phyloP scores from a whole-genome alignment of 2,329 filamentous ascomycete species.

The Akanthomyces dipterigenus region DNA sequence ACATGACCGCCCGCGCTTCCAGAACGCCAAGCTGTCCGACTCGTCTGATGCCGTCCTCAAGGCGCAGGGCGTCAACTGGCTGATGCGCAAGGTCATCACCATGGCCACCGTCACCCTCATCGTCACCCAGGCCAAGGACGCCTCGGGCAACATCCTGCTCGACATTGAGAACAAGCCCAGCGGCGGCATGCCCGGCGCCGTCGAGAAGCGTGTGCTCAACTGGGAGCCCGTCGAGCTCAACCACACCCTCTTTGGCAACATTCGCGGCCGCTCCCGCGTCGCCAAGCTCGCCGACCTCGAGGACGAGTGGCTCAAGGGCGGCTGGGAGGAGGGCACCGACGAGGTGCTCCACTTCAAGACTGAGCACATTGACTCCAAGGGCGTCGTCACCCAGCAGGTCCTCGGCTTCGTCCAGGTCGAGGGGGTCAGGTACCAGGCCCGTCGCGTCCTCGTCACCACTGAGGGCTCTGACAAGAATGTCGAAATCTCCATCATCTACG shows the following conservation, averaged over 20 bases:
- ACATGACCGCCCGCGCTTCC: not conserved
- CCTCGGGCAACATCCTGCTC: constrained; percentile 13
- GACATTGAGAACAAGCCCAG: constrained; percentile 16
- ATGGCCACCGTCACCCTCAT: constrained; percentile 14
- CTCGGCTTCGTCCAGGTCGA: constrained; percentile 7
- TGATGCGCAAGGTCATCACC: constrained; percentile 18
- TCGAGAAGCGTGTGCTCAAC: constrained; percentile 16
- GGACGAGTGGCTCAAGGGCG: constrained; percentile 15
- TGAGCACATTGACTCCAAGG: constrained; percentile 14
- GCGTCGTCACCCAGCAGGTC: constrained; percentile 10
- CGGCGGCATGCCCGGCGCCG: constrained; percentile 11
- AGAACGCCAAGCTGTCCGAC: constrained; percentile 14
- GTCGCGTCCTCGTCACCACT: constrained; percentile 11
- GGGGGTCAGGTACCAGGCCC: constrained; percentile 11
- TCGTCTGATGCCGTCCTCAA: constrained; percentile 16
- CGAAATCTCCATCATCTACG: constrained; percentile 10
- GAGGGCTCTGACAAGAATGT: constrained; percentile 9
- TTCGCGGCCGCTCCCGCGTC: constrained; percentile 15
- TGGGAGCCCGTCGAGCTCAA: constrained; percentile 15
- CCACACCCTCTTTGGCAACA: constrained; percentile 17
- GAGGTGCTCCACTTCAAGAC: constrained; percentile 15
- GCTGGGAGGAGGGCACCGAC: constrained; percentile 17
- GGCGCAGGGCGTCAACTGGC: constrained; percentile 17
- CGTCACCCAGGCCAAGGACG: constrained; percentile 14
- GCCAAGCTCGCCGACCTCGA: constrained; percentile 12